Percentiles rank a stretch among this genome's conserved stretches.
phyloP scores from a whole-genome alignment of 192 early-diverging fungal species.

The Coemansia guatemalensis region DNA sequence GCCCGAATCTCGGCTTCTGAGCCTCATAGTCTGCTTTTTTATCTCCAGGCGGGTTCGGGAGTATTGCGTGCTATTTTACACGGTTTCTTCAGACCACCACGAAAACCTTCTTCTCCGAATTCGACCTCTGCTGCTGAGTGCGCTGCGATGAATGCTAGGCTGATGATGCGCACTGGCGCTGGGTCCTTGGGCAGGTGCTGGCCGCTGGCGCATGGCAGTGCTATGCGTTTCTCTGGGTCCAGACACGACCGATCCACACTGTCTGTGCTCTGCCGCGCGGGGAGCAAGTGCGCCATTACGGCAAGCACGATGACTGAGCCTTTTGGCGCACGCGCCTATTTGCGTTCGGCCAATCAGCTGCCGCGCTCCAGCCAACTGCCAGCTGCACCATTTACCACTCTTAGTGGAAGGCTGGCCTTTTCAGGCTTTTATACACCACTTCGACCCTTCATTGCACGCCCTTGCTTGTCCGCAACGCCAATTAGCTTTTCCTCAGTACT shows the following conservation, averaged over 20 bases:
- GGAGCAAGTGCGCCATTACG: not conserved
- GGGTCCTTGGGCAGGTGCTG: not conserved
- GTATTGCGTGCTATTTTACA: not conserved
- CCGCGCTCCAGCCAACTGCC: not conserved
- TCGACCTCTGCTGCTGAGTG: not conserved
- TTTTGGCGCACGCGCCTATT: not conserved
- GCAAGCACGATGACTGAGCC: not conserved
- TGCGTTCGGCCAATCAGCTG: conserved; percentile 12
- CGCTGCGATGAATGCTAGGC: not conserved
- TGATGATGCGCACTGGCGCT: not conserved
- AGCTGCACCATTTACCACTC: conserved; percentile 2
- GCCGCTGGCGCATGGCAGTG: not conserved
- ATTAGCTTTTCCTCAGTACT: not conserved
- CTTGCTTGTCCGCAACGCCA: not conserved
- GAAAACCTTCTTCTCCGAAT: not conserved
- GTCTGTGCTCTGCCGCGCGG: not conserved
- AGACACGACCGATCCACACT: not conserved
- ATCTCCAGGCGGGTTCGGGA: not conserved
- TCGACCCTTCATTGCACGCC: not conserved
- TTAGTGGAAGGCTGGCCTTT: not conserved
- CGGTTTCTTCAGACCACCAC: not conserved
- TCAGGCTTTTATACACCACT: not conserved
- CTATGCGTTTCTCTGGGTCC: not conserved
- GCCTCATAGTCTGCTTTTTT: not conserved
- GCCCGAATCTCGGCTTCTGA: not conserved